A percentile compares a stretch with the other conserved stretches of the same genome.
phyloP scores from a whole-genome alignment of 2,329 filamentous ascomycete genomes.

The Fonsecaea monophora region DNA sequence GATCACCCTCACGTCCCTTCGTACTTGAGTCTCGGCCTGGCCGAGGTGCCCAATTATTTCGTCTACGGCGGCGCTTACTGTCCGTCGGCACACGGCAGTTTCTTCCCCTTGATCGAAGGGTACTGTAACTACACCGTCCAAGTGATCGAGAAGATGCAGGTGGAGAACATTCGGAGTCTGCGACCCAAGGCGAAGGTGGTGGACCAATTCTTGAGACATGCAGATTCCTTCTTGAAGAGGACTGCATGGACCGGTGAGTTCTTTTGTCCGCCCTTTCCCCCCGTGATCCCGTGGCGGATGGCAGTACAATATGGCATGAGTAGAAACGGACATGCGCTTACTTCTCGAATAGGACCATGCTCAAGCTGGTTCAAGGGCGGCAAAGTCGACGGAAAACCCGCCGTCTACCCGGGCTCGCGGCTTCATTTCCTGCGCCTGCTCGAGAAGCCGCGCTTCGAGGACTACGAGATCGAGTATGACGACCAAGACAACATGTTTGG shows the following conservation, averaged over 20 bases:
- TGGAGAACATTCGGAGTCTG: conserved; percentile 35
- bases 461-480: conserved; percentile 50
- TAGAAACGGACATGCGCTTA: conserved; percentile 1
- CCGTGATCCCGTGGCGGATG: neutral
- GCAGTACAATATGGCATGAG: neutral
- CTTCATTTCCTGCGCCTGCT: conserved; percentile 50
- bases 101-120: conserved; percentile 41
- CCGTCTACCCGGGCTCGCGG: conserved; percentile 49
- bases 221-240: conserved; percentile 50
- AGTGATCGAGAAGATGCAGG: conserved; percentile 41
- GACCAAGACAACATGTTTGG: conserved; percentile 49
- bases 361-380: conserved; percentile 36
- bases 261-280: neutral
- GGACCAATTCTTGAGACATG: conserved; percentile 48
- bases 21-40: conserved; percentile 33
- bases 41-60: conserved; percentile 42
- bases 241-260: conserved; percentile 32
- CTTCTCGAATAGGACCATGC: conserved; percentile 4
- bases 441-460: conserved; percentile 49
- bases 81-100: conserved; percentile 42
- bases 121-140: conserved; percentile 39
- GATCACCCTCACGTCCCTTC: conserved; percentile 34
- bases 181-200: conserved; percentile 37
- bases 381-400: conserved; percentile 42
- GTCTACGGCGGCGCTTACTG: conserved; percentile 40